Base-by-base conservation (phyloP, 495 filamentous ascomycete species). In the Lophium mytilinum region DNA sequence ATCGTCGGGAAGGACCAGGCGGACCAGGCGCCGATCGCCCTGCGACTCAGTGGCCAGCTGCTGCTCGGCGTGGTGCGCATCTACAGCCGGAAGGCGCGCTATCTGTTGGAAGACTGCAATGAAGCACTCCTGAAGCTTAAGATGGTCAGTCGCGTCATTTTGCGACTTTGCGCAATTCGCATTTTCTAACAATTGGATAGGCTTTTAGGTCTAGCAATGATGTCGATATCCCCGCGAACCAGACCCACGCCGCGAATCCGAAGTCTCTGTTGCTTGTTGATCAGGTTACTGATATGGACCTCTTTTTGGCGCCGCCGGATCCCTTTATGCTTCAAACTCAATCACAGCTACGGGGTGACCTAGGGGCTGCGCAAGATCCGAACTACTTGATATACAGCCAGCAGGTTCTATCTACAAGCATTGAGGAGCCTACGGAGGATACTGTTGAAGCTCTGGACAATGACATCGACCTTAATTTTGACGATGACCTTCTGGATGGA, bases 51-150 rank as follows among this genome's bases (percentile, higher is more conserved):
- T 71, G 93, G 91, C 53, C 91, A 96, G 73, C 80, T 98, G 54
- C 75, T 98, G 60, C 78, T 98, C 52, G 93, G 93, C 73, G 93
- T 98, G 37, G 94, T 96, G 58, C 80, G 93, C 61, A 98, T 98
- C 52, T 97, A 98, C 71, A 95, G 90, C 68, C 81, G 94, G 57
- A 98, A 98, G 73, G 90, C 93, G 66, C 86, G 90, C 58, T 98
- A 98, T 69, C 76, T 98, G 12, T 75, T 96, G 39, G 93, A 97
- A 68, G 93, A 98, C 69, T 98, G 93, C 75, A 95, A 92, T 66
- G 93, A 98, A 73, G 91, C 93, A 24, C 75, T 97, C 54, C 83
- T 93, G 77, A 96, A 96, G 72, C 95, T 98, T 65, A 96, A 96
- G 69, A 93, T 96, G 92, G 92, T 96, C 78, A 24, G 79, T 30